Evolutionary conservation across 495 filamentous ascomycete genomes (phyloP), one percentile per base, ranked within the genome.

Genomic region (Podospora australis): DNA sequence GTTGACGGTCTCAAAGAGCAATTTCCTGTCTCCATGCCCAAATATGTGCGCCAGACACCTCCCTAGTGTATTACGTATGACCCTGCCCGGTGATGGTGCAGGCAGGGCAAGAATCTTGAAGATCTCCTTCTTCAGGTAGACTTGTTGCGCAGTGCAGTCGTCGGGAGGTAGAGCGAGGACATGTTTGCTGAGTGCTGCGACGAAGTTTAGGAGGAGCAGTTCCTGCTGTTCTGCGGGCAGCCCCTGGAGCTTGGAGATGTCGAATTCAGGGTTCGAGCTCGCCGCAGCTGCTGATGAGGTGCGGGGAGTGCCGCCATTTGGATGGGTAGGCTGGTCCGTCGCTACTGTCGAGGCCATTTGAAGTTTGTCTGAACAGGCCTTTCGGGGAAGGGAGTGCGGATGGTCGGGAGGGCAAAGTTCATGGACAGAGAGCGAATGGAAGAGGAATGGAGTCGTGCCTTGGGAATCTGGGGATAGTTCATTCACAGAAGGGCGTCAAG

Each of bases 141-240:
- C 80, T 64, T 99, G 92, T 66, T 95, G 83, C 4, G 84, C 78
- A 30, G 88, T 90, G 44, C 89, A 82, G 52, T 86, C 85, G 46
- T 94, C 84, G 50, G 79, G 70, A 46, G 82, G 78, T 23, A 96
- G 77, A 16, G 68, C 66, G 40, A 83, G 80, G 26, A 91, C 87
- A 74, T 95, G 82, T 51, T 84, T 84, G 50, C 83, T 86, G 39
- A 97, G 77, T 38, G 85, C 80, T 23, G 88, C 83, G 23, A 90
- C 83, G 64, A 96, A 96, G 34, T 83, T 94, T 44, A 97, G 73
- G 49, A 99, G 78, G 63, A 89, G 90, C 17, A 97, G 80, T 57
- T 96, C 89, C 66, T 97, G 94, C 61, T 99, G 91, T 71, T 97
- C 92, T 24, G 88, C 85, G 48, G 91, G 85, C 45, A 97, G 82